Evolutionary conservation across 2,329 filamentous ascomycete species (phyloP).

Genomic region (Daldinia sp.): DNA sequence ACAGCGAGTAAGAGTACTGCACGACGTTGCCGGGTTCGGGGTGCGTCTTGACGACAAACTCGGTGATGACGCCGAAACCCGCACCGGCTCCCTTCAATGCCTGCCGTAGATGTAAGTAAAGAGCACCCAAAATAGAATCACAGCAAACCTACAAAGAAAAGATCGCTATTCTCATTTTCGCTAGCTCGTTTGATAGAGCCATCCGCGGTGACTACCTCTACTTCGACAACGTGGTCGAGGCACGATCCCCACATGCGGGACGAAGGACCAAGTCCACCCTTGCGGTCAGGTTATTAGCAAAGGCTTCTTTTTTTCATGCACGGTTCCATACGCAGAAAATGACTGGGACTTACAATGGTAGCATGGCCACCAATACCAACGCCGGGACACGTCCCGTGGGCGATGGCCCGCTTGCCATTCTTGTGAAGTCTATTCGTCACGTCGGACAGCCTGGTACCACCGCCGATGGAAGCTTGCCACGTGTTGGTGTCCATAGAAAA

Average conservation of each 20-base stretch:
- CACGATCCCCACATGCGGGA: slow-evolving; percentile 67
- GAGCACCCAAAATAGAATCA: neutral
- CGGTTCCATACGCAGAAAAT: no score
- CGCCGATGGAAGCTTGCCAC: slow-evolving; percentile 64
- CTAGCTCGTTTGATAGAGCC: slow-evolving; percentile 60
- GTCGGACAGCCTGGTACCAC: slow-evolving; percentile 61
- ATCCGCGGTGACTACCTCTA: slow-evolving; percentile 65
- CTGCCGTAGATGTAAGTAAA: slow-evolving; percentile 38
- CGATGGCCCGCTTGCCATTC: slow-evolving; percentile 63
- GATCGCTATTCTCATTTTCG: slow-evolving; percentile 57
- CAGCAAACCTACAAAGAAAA: slow-evolving; percentile 58
- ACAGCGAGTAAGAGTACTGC: slow-evolving; percentile 65
- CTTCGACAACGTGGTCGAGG: slow-evolving; percentile 63
- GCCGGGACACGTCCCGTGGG: slow-evolving; percentile 67
- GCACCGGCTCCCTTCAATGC: slow-evolving; percentile 64
- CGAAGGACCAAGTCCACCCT: slow-evolving; percentile 66
- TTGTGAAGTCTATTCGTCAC: slow-evolving; percentile 59
- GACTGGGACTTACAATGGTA: slow-evolving; percentile 56
- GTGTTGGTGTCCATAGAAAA: slow-evolving; percentile 62
- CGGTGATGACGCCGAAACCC: slow-evolving; percentile 65
- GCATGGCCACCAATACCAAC: slow-evolving; percentile 68
- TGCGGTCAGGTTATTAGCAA: slow-evolving; percentile 20
- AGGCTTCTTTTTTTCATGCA: no score
- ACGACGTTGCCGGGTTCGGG: slow-evolving; percentile 63
- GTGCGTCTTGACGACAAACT: slow-evolving; percentile 65